Conservation (phyloP, 805 yeast genomes). For the Candida ovalis region DNA sequence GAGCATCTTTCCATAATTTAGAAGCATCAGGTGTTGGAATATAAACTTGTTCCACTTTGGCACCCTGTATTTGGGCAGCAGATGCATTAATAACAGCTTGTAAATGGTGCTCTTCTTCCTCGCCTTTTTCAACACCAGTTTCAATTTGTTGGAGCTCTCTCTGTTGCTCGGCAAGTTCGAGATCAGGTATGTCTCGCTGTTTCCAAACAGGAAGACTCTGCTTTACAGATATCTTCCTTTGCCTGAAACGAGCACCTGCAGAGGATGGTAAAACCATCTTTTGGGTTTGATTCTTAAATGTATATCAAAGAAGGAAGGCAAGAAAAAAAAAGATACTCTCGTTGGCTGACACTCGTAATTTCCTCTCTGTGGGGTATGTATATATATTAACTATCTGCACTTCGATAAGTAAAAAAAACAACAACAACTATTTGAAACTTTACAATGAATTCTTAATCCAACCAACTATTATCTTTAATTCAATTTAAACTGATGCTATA, state of each 20-base stretch:
- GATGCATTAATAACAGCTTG: slow-evolving; percentile 87
- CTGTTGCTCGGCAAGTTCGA: slow-evolving; percentile 74
- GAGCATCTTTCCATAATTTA: slow-evolving; percentile 72
- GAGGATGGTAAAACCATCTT: slow-evolving; percentile 34
- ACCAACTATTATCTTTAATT: no score
- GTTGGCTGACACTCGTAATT: no score
- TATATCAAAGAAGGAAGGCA: neutral
- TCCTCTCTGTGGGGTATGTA: neutral
- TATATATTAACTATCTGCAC: neutral
- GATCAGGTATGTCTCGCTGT: slow-evolving; percentile 76
- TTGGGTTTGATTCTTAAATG: no score
- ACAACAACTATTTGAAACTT: no score
- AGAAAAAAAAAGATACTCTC: neutral
- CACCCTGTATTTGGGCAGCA: slow-evolving; percentile 57
- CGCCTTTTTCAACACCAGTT: slow-evolving; percentile 97
- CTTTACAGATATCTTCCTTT: slow-evolving; percentile 90
- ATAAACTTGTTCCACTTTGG: slow-evolving; percentile 54
- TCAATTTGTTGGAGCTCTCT: slow-evolving; percentile 87
- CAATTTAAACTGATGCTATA: no score
- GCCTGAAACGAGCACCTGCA: slow-evolving; percentile 78
- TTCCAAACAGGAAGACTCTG: slow-evolving; percentile 74
- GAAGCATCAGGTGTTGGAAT: slow-evolving; percentile 98
- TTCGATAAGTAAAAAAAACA: no score
- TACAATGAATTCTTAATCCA: neutral
- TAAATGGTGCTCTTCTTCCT: slow-evolving; percentile 94